Base-by-base conservation (phyloP, 208 protist species). In the Crithidia bombi region DNA sequence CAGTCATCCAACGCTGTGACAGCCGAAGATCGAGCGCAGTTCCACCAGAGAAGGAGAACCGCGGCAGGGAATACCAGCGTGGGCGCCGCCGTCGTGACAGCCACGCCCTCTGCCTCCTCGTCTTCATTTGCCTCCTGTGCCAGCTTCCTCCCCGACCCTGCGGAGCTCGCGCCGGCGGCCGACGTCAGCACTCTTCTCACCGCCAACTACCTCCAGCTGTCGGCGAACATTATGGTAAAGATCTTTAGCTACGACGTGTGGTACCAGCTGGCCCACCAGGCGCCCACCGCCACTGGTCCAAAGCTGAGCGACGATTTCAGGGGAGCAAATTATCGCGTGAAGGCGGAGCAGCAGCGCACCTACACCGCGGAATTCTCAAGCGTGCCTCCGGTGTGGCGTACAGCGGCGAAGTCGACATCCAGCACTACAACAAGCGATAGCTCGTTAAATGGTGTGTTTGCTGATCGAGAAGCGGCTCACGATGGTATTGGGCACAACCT, bases 171-270 rank as follows among this genome's bases (percentile, higher is more conserved):
- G 0, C 66, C 72, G 0, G 4, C 11, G 11, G 38, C 43, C 44
- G 12, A 51, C 43, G 3, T 9, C 17, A 32, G 41, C 33, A 32
- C 19, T 0, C 0, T 67, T 0, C 33, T 86, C 52, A 69, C 56
- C 14, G 17, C 39, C 11, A 47, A 62, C 44, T 81, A 71, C 67
- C 52, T 83, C 23, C 58, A 73, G 28, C 38, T 69, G n/a, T 72
- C 70, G 7, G 46, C 54, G 19, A 41, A 43, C 43, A 26, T 91
- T 19, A 15, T 88, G 11, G 4, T 91, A 12, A 88, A 91, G 41
- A 21, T 91, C 2, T 88, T 91, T 70, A 64, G 65, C 39, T 66
- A 64, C 70, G 66, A 85, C 43, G 59, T 80, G 19, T 88, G 82
- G 80, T 76, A 71, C 23, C 28, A 75, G 1, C 46, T 90, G 38